phyloP scores from a whole-genome alignment of 495 filamentous ascomycete species.

The Symbiotaphrina buchneri region DNA sequence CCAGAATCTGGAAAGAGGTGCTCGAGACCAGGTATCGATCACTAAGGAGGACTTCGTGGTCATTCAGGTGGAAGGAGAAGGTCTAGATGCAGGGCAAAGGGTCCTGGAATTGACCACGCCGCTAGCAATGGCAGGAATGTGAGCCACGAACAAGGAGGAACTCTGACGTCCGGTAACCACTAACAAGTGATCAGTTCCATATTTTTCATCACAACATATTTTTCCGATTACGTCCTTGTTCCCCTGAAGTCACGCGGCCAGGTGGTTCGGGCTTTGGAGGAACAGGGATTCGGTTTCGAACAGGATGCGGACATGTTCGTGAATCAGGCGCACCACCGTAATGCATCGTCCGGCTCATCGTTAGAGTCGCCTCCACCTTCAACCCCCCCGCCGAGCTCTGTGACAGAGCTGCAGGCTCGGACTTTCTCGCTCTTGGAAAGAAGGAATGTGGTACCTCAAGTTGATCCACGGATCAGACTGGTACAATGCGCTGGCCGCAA shows the following conservation, averaged over 20 bases:
- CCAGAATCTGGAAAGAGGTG: constrained; percentile 19
- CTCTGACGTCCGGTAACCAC: background rate
- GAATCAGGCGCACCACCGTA: constrained; percentile 24
- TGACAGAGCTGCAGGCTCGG: constrained; percentile 56
- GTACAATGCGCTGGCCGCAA: constrained; percentile 63
- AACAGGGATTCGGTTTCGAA: constrained; percentile 68
- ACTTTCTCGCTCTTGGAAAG: constrained; percentile 61
- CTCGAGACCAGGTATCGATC: constrained; percentile 36
- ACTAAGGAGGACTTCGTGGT: constrained; percentile 70
- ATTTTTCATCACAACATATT: constrained; percentile 97
- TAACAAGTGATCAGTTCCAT: constrained; percentile 34
- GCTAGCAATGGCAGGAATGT: constrained; percentile 79
- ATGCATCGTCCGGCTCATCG: constrained; percentile 22
- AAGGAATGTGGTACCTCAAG: constrained; percentile 47
- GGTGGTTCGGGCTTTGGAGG: constrained; percentile 57
- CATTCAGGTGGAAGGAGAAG: constrained; percentile 70
- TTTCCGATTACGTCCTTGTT: constrained; percentile 89
- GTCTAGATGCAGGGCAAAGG: constrained; percentile 80
- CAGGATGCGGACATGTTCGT: constrained; percentile 46
- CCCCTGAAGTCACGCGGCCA: constrained; percentile 45
- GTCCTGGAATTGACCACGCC: constrained; percentile 85
- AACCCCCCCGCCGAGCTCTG: constrained; percentile 54
- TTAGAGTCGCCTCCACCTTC: constrained; percentile 27
- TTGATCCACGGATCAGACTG: constrained; percentile 44
- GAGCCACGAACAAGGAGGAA: constrained; percentile 11